Conservation (phyloP, 441 rosid species). For the Viola pubescens region DNA sequence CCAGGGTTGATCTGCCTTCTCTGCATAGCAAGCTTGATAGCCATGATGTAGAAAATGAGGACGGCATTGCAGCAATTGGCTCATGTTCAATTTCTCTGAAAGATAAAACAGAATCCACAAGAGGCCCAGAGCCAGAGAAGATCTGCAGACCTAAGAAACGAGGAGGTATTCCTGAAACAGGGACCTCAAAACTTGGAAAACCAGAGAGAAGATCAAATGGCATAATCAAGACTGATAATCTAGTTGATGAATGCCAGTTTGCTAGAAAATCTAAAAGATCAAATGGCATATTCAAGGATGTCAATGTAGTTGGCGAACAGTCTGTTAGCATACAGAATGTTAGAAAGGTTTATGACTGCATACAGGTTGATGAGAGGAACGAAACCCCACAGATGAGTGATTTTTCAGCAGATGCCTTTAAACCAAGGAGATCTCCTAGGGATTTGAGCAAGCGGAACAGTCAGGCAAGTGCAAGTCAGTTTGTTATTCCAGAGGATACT, state of each 20-base stretch:
- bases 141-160: constrained; percentile 22
- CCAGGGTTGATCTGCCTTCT: too few species aligned
- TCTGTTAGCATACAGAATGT: background rate
- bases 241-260: constrained; percentile 9
- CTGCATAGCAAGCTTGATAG: too few species aligned
- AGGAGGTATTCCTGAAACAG: constrained; percentile 18
- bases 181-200: constrained; percentile 17
- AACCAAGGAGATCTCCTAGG: constrained; percentile 33
- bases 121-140: constrained; percentile 13
- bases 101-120: constrained; percentile 18
- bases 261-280: constrained; percentile 5
- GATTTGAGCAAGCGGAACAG: constrained; percentile 29
- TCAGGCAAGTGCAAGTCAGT: constrained; percentile 16
- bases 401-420: constrained; percentile 18
- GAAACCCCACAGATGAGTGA: constrained; percentile 17
- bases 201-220: constrained; percentile 15
- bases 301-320: constrained; percentile 6
- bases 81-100: constrained; percentile 13
- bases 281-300: constrained; percentile 2
- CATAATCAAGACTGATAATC: background rate
- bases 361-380: constrained; percentile 14
- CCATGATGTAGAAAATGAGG: too few species aligned
- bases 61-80: too few species aligned
- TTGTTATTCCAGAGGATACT: constrained; percentile 1
- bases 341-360: constrained; percentile 2